These are phyloP conservation scores for Penicillium sp. DNA, from an alignment of 2,329 filamentous ascomycete species.

Conservation along the genomic window DNA sequence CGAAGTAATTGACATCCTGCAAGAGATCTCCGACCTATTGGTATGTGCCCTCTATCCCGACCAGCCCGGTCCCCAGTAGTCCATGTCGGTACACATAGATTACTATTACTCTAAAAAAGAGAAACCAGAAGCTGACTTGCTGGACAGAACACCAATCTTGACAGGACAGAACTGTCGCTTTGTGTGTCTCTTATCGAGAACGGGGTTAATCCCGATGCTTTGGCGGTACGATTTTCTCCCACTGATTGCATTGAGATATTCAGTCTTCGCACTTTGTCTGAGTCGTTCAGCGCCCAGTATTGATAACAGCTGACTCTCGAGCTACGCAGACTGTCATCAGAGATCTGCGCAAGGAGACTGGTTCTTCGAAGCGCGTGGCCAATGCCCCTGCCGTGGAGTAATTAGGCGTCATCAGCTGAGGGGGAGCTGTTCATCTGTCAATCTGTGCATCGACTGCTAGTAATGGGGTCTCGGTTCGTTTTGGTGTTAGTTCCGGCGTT, in stretches of 20 bases:
- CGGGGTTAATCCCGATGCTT: conserved; percentile 89
- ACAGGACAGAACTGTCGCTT: conserved; percentile 83
- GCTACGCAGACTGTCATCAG: conserved; percentile 44
- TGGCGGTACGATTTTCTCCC: conserved; percentile 66
- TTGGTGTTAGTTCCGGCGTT: conserved; percentile 15
- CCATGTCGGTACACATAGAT: not conserved
- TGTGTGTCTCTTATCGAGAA: conserved; percentile 98
- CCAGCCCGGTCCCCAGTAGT: not conserved
- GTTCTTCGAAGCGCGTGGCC: conserved; percentile 26
- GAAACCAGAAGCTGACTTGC: not conserved
- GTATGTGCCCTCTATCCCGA: conserved; percentile 30
- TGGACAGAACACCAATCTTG: conserved; percentile 84
- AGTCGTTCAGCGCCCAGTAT: not conserved
- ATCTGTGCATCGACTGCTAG: not conserved
- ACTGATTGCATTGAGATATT: not conserved
- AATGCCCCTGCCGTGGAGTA: conserved; percentile 21
- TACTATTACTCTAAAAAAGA: not conserved
- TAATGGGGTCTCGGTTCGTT: not conserved
- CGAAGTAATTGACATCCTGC: conserved; percentile 51
- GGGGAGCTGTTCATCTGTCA: not conserved
- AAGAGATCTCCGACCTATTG: conserved; percentile 49
- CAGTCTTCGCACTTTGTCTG: not conserved
- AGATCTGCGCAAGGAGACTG: conserved; percentile 43
- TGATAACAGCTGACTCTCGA: conserved; percentile 8
- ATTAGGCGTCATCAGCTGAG: not conserved